Evolutionary conservation across 768 basidiomycete genomes (phyloP).

Genomic region (Trametes elegans): DNA sequence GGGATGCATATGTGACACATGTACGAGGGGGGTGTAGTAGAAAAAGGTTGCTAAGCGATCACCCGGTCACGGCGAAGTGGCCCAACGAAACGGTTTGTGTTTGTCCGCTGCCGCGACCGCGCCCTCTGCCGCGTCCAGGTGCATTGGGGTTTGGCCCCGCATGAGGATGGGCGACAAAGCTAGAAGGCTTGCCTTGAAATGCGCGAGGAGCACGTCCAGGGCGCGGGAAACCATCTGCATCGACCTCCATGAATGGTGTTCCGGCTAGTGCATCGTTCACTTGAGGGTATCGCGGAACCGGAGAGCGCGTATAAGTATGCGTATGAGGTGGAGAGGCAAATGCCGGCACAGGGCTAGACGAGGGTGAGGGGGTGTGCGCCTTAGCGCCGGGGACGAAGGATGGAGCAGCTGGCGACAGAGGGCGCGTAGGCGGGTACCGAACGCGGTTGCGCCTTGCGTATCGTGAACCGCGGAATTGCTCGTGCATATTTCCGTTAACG

Average conservation of each 20-base stretch:
- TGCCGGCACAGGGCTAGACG: not conserved
- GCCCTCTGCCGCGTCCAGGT: not conserved
- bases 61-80: not conserved
- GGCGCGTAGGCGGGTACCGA: not conserved
- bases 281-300: not conserved
- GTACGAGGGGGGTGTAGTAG: not conserved
- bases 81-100: not conserved
- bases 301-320: not conserved
- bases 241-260: not conserved
- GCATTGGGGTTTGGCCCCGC: not conserved
- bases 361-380: constrained; percentile 4
- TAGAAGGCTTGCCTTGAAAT: not conserved
- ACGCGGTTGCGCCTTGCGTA: constrained; percentile 4
- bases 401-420: constrained; percentile 14
- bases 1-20: no score
- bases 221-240: constrained; percentile 3
- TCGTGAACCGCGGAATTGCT: constrained; percentile 1
- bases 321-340: not conserved
- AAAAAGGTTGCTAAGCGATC: no score
- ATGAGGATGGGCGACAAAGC: not conserved
- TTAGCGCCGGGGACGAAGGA: constrained; percentile 13
- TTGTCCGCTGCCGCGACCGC: not conserved
- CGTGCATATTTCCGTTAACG: not conserved
- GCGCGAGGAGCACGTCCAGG: not conserved
- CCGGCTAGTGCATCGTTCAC: not conserved